phyloP scores from a whole-genome alignment of 371 early-diverging fungal species.

The Entomophthora muscae region DNA sequence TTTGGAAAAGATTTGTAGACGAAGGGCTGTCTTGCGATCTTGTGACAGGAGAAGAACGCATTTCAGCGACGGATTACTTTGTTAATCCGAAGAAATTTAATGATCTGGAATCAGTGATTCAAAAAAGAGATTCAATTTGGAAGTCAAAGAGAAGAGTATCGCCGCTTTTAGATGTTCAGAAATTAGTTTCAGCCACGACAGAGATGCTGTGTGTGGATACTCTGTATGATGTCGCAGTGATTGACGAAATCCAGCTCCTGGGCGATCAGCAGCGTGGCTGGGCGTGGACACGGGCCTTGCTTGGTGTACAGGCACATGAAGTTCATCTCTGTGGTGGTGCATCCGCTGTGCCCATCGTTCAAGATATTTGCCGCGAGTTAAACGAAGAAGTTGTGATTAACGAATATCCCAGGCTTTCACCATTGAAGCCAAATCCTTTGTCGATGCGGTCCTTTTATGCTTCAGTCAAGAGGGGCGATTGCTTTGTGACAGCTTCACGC shows the following conservation, averaged over 20 bases:
- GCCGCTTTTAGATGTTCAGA: neutral
- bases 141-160: conserved; percentile 29
- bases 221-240: conserved; percentile 67
- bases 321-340: conserved; percentile 89
- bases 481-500: conserved; percentile 80
- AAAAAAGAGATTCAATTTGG: neutral
- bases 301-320: conserved; percentile 64
- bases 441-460: conserved; percentile 31
- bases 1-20: conserved; percentile 65
- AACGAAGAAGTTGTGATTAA: conserved; percentile 67
- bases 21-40: conserved; percentile 60
- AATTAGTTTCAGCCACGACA: conserved; percentile 14
- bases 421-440: conserved; percentile 28
- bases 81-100: conserved; percentile 13
- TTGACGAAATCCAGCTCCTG: conserved; percentile 97
- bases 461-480: conserved; percentile 60
- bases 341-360: conserved; percentile 61
- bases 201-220: conserved; percentile 64
- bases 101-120: conserved; percentile 6
- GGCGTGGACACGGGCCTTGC: conserved; percentile 88
- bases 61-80: neutral
- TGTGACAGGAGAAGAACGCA: conserved; percentile 83
- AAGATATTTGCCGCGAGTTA: conserved; percentile 40
- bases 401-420: conserved; percentile 60
- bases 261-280: conserved; percentile 73